A percentile compares a stretch with the other conserved stretches of the same genome.
These are phyloP conservation scores for Neonectria sp. DNA, from an alignment of 2,329 filamentous ascomycete species.

Conservation along the genomic window DNA sequence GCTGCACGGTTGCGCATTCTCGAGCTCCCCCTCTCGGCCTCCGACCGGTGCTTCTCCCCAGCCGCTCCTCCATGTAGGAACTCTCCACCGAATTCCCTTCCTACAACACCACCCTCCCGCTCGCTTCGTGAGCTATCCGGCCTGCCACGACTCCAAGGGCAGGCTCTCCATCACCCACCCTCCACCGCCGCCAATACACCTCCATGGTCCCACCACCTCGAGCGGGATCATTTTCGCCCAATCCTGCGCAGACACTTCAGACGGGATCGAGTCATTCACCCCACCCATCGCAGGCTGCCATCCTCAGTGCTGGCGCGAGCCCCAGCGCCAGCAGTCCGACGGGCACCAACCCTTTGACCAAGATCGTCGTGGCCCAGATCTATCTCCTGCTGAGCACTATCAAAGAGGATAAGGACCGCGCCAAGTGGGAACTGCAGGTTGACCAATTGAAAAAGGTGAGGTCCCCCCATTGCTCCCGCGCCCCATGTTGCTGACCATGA, in stretches of 20 bases:
- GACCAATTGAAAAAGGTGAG: conserved; percentile 93
- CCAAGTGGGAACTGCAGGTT: conserved; percentile 93
- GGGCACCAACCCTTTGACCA: conserved; percentile 80
- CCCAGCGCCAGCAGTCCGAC: conserved; percentile 75
- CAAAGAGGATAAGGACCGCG: conserved; percentile 91
- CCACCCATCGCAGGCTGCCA: conserved; percentile 70
- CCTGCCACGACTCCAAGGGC: conserved; percentile 55
- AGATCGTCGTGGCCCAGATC: conserved; percentile 95
- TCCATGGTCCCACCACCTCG: conserved; percentile 73
- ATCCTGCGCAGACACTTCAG: conserved; percentile 71
- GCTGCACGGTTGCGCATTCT: conserved; percentile 43
- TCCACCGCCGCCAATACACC: conserved; percentile 55
- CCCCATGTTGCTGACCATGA: conserved; percentile 38
- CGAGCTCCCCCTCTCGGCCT: conserved; percentile 33
- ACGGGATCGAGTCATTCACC: conserved; percentile 70
- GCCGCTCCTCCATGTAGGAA: conserved; percentile 55
- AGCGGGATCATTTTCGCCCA: conserved; percentile 76
- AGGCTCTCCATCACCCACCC: conserved; percentile 53
- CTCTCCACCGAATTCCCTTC: conserved; percentile 43
- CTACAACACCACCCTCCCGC: conserved; percentile 47
- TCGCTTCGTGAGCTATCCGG: conserved; percentile 50
- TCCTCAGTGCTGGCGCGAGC: conserved; percentile 73
- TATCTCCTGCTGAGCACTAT: conserved; percentile 94
- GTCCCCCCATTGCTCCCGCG: conserved; percentile 4
- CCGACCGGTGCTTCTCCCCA: conserved; percentile 31